Base-by-base conservation (phyloP, 176 grass and related monocot genomes). In the Eragrostis nindensis region DNA sequence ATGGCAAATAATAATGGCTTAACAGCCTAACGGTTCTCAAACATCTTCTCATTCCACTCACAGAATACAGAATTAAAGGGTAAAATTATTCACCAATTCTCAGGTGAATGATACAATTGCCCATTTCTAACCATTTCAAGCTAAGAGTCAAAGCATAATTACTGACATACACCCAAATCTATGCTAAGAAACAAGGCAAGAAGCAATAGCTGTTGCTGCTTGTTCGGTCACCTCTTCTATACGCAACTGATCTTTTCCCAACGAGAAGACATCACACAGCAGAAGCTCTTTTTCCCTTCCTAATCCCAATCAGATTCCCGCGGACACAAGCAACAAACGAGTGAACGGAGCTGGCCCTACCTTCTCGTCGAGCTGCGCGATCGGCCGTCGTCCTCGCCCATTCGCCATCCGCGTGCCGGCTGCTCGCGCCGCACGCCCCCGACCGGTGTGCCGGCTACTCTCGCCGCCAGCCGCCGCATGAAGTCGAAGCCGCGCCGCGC, bases 311-410 rank as follows among this genome's bases (percentile, higher is more conserved):
- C 76, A 22, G 18, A 77, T 66, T 70, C 27, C 77, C 59, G 25
- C 7, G 70, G 44, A 44, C 73, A 21, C 25, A 81, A 67, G 82
- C 69, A 86, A 71, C 46, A 79, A 74, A 30, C 63, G 16, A 82
- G 71, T 43, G 62, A 78, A 80, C 11, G 55, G 17, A n/a, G 25
- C 24, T 7, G 36, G 16, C 29, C 22, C 56, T 91, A 98, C 96
- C 96, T 99, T 99, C 12, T 85, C 96, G 55, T 93, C 80, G 29
- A 84, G 57, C 63, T 99, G 90, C 17, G 89, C 88, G 11, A 99
- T 82, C 67, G 95, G 93, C 13, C 72, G 41, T n/a, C n/a, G n/a
- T n/a, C n/a, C n/a, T n/a, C n/a, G n/a, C n/a, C n/a, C n/a, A n/a
- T n/a, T n/a, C n/a, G n/a, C n/a, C n/a, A n/a, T n/a, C 32, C 32